These are phyloP conservation scores for Leccinum fibrillosum DNA, from an alignment of 768 basidiomycete species.

Conservation along the genomic window DNA sequence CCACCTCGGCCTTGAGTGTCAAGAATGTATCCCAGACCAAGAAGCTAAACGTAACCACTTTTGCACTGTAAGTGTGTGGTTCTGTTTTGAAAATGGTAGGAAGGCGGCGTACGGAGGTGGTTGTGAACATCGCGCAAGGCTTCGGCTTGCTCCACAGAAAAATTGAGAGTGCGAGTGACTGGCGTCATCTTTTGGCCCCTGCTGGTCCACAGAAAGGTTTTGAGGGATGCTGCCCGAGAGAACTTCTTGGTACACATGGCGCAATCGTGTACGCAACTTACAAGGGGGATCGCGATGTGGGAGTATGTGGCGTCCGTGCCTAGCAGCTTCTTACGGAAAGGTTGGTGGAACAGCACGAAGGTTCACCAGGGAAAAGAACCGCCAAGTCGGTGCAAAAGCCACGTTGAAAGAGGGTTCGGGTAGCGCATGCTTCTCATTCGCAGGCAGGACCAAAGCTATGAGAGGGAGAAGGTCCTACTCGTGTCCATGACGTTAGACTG, in stretches of 20 bases:
- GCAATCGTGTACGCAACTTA: not conserved
- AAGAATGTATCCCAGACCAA: slow-evolving; percentile 29
- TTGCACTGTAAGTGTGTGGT: not conserved
- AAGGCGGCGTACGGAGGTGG: slow-evolving; percentile 6
- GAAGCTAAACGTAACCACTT: slow-evolving; percentile 26
- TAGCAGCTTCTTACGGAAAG: not conserved
- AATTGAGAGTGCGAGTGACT: not conserved
- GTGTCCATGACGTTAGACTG: not conserved
- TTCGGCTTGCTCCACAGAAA: slow-evolving; percentile 1
- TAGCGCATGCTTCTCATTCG: not conserved
- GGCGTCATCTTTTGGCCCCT: slow-evolving; percentile 5
- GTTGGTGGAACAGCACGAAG: not conserved
- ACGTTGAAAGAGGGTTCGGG: not conserved
- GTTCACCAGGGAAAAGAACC: not conserved
- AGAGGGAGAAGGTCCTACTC: not conserved
- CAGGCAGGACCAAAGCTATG: not conserved
- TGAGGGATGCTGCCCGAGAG: not conserved
- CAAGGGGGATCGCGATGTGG: not conserved
- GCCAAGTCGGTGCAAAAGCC: not conserved
- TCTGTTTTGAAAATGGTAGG: not conserved
- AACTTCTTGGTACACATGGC: not conserved
- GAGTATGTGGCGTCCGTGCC: not conserved
- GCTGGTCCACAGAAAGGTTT: not conserved
- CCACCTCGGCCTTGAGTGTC: slow-evolving; percentile 24
- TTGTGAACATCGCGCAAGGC: slow-evolving; percentile 9